Evolutionary conservation across 2,329 filamentous ascomycete species (phyloP).

Genomic region (Chaetomiaceae sp.): DNA sequence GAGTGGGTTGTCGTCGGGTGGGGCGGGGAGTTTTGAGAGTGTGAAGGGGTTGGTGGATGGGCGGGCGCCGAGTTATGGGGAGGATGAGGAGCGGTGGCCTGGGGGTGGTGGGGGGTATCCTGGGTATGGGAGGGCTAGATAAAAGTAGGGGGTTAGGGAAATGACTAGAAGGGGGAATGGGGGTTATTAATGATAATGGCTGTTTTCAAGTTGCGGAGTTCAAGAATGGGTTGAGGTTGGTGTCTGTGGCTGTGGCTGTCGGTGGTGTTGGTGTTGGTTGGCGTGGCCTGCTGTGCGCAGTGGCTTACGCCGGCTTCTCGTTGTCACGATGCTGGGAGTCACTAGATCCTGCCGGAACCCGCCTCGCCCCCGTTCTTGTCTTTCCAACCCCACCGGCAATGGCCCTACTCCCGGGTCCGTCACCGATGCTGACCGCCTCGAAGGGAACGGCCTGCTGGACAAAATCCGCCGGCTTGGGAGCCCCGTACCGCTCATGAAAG

Average conservation of each 20-base stretch:
- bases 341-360: too few species aligned
- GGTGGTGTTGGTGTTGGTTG: too few species aligned
- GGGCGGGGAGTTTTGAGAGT: constrained; percentile 13
- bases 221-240: too few species aligned
- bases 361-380: too few species aligned
- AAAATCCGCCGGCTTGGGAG: constrained; percentile 29
- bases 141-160: too few species aligned
- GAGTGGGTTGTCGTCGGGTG: neutral
- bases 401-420: constrained; percentile 21
- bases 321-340: too few species aligned
- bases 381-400: too few species aligned
- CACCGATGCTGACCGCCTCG: constrained; percentile 22
- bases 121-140: too few species aligned
- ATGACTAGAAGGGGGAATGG: neutral
- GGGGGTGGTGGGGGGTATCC: neutral
- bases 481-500: constrained; percentile 30
- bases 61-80: neutral
- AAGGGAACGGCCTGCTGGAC: constrained; percentile 29
- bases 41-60: constrained; percentile 13
- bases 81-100: constrained; percentile 6
- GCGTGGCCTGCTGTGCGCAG: too few species aligned
- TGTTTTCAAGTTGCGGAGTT: too few species aligned
- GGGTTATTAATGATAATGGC: neutral
- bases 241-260: too few species aligned
- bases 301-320: too few species aligned